Percentiles rank a stretch among this genome's conserved stretches.
Evolutionary conservation across 495 filamentous ascomycete species (phyloP).

Genomic region (Gamarada debralockiae): DNA sequence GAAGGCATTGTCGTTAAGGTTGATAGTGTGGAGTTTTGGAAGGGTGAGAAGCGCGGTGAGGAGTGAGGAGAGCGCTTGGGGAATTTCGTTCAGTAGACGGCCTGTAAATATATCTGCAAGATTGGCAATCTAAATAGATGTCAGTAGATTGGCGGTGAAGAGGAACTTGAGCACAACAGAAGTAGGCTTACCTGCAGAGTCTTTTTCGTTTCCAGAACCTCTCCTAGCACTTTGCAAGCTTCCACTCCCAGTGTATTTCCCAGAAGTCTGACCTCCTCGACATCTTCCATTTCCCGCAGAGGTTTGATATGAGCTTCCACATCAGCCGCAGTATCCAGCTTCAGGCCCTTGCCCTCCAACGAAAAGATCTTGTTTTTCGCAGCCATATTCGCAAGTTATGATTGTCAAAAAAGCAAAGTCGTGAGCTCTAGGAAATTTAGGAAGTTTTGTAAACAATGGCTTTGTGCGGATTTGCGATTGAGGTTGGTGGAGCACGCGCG

Average conservation of each 20-base stretch:
- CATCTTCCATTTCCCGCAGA: constrained; percentile 64
- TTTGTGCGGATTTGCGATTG: background rate
- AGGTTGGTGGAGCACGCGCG: background rate
- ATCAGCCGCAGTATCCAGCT: constrained; percentile 82
- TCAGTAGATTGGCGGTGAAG: background rate
- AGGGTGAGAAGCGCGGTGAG: constrained; percentile 82
- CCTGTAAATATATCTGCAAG: constrained; percentile 97
- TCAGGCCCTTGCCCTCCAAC: constrained; percentile 84
- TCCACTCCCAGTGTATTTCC: constrained; percentile 92
- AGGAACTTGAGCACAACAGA: background rate
- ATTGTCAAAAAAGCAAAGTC: background rate
- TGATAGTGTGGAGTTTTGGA: constrained; percentile 79
- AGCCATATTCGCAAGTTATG: constrained; percentile 35
- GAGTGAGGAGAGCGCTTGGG: constrained; percentile 78
- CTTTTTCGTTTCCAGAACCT: constrained; percentile 75
- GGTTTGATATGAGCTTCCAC: constrained; percentile 78
- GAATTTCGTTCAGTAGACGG: constrained; percentile 90
- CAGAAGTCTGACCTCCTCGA: constrained; percentile 77
- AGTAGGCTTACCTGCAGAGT: constrained; percentile 55
- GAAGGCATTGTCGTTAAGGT: constrained; percentile 97
- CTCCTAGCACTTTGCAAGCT: constrained; percentile 77
- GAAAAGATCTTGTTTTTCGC: constrained; percentile 67
- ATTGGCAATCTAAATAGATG: constrained; percentile 62
- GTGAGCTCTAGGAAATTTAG: constrained; percentile 3
- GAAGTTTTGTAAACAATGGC: background rate